Conservation (phyloP, 2,329 filamentous ascomycete genomes). For the Trichoderma atroviride region DNA sequence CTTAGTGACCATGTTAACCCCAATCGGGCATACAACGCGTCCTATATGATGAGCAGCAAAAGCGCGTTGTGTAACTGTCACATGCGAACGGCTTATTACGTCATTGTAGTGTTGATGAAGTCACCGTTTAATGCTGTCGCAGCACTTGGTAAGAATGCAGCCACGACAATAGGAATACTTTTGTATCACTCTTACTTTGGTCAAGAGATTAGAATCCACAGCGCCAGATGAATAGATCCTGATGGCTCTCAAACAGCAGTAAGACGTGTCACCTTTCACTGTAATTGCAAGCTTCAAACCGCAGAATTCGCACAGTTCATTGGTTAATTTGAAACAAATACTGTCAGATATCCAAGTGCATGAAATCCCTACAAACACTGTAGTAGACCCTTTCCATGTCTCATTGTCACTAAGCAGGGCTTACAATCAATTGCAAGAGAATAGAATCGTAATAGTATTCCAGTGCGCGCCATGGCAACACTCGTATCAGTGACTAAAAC, state of each 20-base stretch:
- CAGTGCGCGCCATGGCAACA: neutral
- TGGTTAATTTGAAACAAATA: neutral
- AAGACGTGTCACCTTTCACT: neutral
- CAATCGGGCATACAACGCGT: neutral
- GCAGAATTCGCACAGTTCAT: neutral
- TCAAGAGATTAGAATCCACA: neutral
- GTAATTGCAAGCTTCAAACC: neutral
- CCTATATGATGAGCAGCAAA: neutral
- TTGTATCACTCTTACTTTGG: no score
- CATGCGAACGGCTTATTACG: neutral
- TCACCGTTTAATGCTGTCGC: neutral
- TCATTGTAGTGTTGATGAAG: neutral
- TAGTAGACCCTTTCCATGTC: neutral
- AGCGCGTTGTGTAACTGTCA: neutral
- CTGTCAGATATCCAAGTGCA: neutral
- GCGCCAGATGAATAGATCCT: neutral
- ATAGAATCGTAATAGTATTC: neutral
- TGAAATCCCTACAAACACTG: neutral
- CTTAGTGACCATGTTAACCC: neutral
- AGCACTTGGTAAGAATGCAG: neutral
- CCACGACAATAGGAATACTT: no score
- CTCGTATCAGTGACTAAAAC: conserved; percentile 10
- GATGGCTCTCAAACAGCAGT: no score
- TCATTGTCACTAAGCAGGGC: neutral
- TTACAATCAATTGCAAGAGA: neutral